A percentile compares a stretch with the other conserved stretches of the same genome.
Conservation (phyloP, 768 basidiomycete species). For the Filobasidium floriforme region DNA sequence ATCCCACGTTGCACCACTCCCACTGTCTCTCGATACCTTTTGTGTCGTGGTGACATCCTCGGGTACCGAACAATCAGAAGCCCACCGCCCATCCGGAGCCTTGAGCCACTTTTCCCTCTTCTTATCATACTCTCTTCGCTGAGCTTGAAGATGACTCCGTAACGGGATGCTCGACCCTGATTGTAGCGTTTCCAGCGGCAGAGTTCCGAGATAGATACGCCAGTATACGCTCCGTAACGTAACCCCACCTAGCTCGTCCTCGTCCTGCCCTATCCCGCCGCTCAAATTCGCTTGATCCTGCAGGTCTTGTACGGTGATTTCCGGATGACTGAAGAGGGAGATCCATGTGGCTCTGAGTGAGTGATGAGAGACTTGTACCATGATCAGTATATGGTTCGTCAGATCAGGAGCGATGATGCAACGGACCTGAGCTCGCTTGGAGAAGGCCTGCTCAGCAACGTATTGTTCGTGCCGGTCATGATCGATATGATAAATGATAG, state of each 20-base stretch:
- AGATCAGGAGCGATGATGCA: not conserved
- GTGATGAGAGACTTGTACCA: constrained; percentile 5
- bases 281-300: constrained; percentile 12
- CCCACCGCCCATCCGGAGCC: constrained; percentile 44
- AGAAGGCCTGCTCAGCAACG: constrained; percentile 2
- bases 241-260: constrained; percentile 28
- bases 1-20: constrained; percentile 35
- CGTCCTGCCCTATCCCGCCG: constrained; percentile 7
- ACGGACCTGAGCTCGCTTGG: constrained; percentile 15
- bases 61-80: constrained; percentile 35
- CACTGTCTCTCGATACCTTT: not conserved
- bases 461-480: too few relatives aligned
- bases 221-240: constrained; percentile 39
- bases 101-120: constrained; percentile 34
- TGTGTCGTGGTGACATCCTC: constrained; percentile 9
- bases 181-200: constrained; percentile 2
- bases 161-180: constrained; percentile 14
- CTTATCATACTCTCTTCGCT: constrained; percentile 17
- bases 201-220: constrained; percentile 30
- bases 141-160: not conserved
- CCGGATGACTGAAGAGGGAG: constrained; percentile 20
- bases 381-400: not conserved
- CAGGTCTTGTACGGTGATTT: constrained; percentile 16
- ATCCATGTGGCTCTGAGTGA: constrained; percentile 17
- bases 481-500: too few relatives aligned